Conservation (phyloP, 768 basidiomycete species). For the Tylopilus subfusipes region DNA sequence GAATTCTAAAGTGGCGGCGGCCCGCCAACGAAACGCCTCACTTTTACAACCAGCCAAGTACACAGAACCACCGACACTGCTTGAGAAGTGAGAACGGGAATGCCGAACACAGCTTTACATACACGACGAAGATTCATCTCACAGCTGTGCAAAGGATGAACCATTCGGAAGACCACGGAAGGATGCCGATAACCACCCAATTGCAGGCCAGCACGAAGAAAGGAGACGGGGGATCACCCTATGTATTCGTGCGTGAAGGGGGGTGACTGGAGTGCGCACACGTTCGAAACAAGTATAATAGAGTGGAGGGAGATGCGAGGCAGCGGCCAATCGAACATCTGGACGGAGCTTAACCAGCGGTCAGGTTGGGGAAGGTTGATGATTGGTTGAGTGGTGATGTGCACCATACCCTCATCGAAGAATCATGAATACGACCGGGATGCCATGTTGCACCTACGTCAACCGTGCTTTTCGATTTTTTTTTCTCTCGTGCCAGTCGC, state of each 20-base stretch:
- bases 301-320: slow-evolving; percentile 16
- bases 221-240: slow-evolving; percentile 6
- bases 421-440: slow-evolving; percentile 10
- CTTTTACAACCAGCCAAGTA: not conserved
- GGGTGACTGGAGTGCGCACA: slow-evolving; percentile 10
- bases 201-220: slow-evolving; percentile 2
- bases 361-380: slow-evolving; percentile 4
- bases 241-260: slow-evolving; percentile 6
- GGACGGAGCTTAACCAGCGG: slow-evolving; percentile 27
- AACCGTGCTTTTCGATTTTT: not conserved
- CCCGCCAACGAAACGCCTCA: not conserved
- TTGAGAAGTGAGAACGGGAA: slow-evolving; percentile 5
- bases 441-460: slow-evolving; percentile 8
- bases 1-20: not conserved
- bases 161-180: slow-evolving; percentile 7
- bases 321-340: slow-evolving; percentile 17
- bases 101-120: slow-evolving; percentile 11
- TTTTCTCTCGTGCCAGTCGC: slow-evolving; percentile 10
- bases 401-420: slow-evolving; percentile 6
- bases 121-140: slow-evolving; percentile 24
- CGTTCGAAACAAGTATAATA: slow-evolving; percentile 13
- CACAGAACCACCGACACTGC: not conserved
- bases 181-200: slow-evolving; percentile 1
- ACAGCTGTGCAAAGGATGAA: slow-evolving; percentile 20
- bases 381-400: slow-evolving; percentile 11